Evolutionary conservation across 1,284 basidiomycete genomes (phyloP), one percentile per base, ranked within the genome.

Genomic region (Inonotus hispidus): DNA sequence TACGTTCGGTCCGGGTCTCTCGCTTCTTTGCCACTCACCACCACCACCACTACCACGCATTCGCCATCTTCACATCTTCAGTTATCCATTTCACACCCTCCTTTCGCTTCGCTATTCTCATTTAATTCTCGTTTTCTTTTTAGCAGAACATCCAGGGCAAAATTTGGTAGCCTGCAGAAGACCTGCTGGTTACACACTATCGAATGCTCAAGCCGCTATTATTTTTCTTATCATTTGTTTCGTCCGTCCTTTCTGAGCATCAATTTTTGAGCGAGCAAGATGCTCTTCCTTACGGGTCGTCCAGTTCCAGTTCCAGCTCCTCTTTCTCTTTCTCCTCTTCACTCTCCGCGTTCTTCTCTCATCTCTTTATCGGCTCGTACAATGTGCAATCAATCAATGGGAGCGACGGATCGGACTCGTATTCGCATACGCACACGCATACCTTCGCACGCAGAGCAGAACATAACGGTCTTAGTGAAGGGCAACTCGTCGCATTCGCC

Each of bases 191-290:
- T 43, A 16, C 41, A 32, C 41, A 45, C 35, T 55, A 49, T 59
- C 57, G 61, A 59, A 62, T 62, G 61, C 38, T 56, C 32, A 32
- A 32, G 47, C 61, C 56, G 50, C 56, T 53, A 27, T 57, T 57
- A 27, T 35, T 59, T 7, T 38, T 62, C 23, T 37, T 56, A 35
- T 59, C 61, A 13, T 43, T 62, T 58, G 61, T 57, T 43, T 62
- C 61, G 23, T 58, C 61, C 23, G 57, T 62, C 27, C 41, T 62
- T 35, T 59, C 61, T 43, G 57, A 62, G 8, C 56, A 62, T 57
- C 32, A 32, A 3, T 10, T 59, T 49, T 52, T 57, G 10, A 23
- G 14, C 32, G 39, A 23, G 25, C 53, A 59, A 41, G 56, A 62
- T 62, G 61, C 50, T 59, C 38, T 38, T 46, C 49, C 8, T 14